phyloP scores from a whole-genome alignment of 345 rosid species.

The Eucalyptus globulus region DNA sequence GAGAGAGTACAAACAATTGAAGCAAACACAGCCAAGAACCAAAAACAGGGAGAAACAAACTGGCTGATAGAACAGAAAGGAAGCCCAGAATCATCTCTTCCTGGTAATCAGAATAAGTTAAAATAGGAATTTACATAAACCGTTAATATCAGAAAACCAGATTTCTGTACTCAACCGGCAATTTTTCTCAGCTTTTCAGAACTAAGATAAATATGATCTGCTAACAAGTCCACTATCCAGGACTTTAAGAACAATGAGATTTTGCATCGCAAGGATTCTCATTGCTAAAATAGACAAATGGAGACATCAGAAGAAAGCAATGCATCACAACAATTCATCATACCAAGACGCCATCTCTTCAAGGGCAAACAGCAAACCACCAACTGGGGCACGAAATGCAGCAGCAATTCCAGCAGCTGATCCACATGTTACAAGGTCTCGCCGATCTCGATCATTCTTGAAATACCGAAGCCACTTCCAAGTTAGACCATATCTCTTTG shows the following conservation, averaged over 20 bases:
- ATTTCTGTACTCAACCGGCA: neutral
- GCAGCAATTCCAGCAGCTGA: constrained; percentile 97
- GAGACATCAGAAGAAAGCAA: neutral
- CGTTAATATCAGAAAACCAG: neutral
- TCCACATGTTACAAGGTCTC: constrained; percentile 94
- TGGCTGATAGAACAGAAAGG: neutral
- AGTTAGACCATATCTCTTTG: constrained; percentile 61
- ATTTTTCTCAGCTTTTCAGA: neutral
- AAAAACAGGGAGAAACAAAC: neutral
- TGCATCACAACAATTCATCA: neutral
- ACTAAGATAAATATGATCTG: neutral
- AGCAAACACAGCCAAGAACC: neutral
- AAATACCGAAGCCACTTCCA: constrained; percentile 80
- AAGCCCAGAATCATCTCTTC: neutral
- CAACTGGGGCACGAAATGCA: constrained; percentile 88
- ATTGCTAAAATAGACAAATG: neutral
- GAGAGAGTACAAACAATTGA: neutral
- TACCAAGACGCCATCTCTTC: constrained; percentile 99
- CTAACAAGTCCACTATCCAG: neutral
- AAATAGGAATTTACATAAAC: neutral
- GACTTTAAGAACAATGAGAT: neutral
- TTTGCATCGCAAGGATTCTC: neutral
- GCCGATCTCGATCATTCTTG: constrained; percentile 75
- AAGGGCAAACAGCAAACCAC: constrained; percentile 81
- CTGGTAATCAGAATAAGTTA: neutral